phyloP scores from a whole-genome alignment of 345 rosid genomes.

The Arabis alpina region DNA sequence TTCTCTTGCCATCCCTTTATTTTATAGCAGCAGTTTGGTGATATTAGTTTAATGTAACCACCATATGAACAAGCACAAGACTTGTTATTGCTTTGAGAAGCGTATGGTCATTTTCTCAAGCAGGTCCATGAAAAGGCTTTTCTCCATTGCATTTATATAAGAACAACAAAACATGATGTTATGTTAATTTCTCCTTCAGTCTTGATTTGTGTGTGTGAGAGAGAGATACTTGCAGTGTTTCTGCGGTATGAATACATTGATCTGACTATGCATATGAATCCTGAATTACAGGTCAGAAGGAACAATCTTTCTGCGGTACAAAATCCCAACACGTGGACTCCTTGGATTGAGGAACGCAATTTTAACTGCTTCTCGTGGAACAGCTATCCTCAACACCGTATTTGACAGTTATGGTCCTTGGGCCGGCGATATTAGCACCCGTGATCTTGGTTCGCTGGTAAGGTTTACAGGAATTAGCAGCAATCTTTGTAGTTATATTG shows the following conservation, averaged over 20 bases:
- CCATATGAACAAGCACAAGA: constrained; percentile 14
- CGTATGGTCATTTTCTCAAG: not conserved
- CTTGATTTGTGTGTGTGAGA: not conserved
- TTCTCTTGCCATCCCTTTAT: constrained; percentile 24
- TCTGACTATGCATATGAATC: constrained; percentile 34
- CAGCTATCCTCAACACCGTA: constrained; percentile 88
- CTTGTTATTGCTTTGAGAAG: constrained; percentile 12
- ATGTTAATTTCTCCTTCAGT: not conserved
- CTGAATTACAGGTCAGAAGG: constrained; percentile 73
- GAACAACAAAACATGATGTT: constrained; percentile 11
- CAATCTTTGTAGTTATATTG: constrained; percentile 16
- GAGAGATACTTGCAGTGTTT: not conserved
- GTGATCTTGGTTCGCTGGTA: constrained; percentile 97
- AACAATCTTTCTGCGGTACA: constrained; percentile 76
- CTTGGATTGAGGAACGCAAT: constrained; percentile 96
- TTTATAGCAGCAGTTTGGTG: constrained; percentile 19
- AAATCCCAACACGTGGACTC: constrained; percentile 97
- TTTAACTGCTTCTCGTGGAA: constrained; percentile 96
- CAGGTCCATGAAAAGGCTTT: not conserved
- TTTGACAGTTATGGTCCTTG: constrained; percentile 90
- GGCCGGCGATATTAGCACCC: constrained; percentile 88
- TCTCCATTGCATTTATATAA: constrained; percentile 19
- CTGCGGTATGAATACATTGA: not conserved
- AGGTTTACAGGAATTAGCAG: constrained; percentile 29
- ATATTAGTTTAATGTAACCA: constrained; percentile 8